Evolutionary conservation across 2,329 filamentous ascomycete species (phyloP).

Genomic region (Penicillium sp.): DNA sequence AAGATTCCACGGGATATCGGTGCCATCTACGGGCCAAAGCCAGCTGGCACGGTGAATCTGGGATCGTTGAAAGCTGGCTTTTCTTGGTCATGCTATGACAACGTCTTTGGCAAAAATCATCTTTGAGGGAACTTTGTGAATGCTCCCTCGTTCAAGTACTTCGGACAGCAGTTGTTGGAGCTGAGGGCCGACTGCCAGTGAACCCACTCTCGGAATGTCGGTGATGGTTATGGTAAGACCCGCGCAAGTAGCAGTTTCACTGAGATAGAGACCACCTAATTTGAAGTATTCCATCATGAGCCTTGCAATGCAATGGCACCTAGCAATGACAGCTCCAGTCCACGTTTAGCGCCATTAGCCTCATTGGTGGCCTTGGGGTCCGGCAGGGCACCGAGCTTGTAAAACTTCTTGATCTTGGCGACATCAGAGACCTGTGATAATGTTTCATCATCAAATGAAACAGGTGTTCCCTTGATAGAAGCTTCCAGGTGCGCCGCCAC

Average conservation of each 20-base stretch:
- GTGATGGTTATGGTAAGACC: not conserved
- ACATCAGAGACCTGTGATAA: slow-evolving; percentile 60
- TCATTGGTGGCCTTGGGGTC: slow-evolving; percentile 14
- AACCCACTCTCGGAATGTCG: not conserved
- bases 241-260: not conserved
- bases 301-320: slow-evolving; percentile 75
- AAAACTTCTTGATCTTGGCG: slow-evolving; percentile 71
- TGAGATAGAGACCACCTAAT: not conserved
- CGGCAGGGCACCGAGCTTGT: slow-evolving; percentile 67
- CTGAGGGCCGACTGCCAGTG: not conserved
- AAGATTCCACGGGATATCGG: not conserved
- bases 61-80: not conserved
- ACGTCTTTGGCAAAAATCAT: not conserved
- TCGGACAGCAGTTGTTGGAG: not conserved
- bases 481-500: slow-evolving; percentile 58
- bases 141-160: not conserved
- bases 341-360: slow-evolving; percentile 21
- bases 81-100: not conserved
- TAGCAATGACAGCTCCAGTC: slow-evolving; percentile 64
- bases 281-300: slow-evolving; percentile 29
- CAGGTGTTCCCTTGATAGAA: slow-evolving; percentile 58
- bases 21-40: not conserved
- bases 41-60: not conserved
- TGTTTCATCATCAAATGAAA: slow-evolving; percentile 60
- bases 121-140: not conserved